Conservation (phyloP, 305 asterid genomes). For the Solanum hybrid region DNA sequence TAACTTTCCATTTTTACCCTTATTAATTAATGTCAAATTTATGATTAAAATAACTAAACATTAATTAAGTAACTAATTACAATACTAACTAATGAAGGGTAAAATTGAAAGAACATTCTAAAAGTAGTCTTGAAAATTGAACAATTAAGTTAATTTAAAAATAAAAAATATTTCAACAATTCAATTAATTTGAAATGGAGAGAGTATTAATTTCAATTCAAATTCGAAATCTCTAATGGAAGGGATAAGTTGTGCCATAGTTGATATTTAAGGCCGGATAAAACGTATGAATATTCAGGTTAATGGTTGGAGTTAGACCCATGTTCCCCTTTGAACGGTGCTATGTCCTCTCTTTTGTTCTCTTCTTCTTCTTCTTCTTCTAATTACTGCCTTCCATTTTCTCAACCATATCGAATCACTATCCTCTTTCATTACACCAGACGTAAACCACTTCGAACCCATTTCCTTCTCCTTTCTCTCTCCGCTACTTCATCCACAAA, state of each 20-base stretch:
- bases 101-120: no score
- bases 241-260: neutral
- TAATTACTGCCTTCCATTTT: slow-evolving; percentile 4
- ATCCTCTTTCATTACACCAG: slow-evolving; percentile 16
- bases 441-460: slow-evolving; percentile 8
- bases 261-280: neutral
- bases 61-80: no score
- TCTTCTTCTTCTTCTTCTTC: neutral
- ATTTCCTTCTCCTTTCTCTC: slow-evolving; percentile 24
- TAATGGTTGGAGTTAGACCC: neutral
- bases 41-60: no score
- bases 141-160: no score
- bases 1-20: neutral
- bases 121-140: no score
- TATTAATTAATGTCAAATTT: no score
- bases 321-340: neutral
- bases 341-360: slow-evolving; percentile 11
- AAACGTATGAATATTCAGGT: neutral
- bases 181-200: no score
- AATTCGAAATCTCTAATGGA: neutral
- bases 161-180: no score
- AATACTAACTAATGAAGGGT: neutral
- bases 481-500: slow-evolving; percentile 18
- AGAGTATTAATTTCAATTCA: neutral
- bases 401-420: slow-evolving; percentile 6